Conservation (phyloP, 306 rosid species). For the Adenanthera pavonina region DNA sequence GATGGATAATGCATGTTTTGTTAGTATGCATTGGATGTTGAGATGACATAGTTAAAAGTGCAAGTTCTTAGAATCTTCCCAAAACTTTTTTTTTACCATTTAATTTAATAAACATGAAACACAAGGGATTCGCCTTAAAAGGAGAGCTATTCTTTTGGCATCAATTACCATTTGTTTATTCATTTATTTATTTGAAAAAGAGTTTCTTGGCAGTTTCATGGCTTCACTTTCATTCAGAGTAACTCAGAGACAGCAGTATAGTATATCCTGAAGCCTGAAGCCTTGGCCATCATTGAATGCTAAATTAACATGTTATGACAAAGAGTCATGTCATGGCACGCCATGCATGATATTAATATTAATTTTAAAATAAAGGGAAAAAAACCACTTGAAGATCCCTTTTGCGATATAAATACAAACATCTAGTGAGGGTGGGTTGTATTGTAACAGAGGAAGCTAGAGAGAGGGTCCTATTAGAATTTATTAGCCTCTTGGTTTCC, state of each 20-base stretch:
- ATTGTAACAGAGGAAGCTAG: conserved; percentile 24
- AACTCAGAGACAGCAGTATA: conserved; percentile 38
- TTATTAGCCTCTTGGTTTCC: conserved; percentile 34
- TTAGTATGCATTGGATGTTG: conserved; percentile 42
- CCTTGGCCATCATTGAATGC: conserved; percentile 43
- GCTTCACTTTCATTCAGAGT: conserved; percentile 40
- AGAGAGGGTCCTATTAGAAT: conserved; percentile 42
- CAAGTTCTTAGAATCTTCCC: conserved; percentile 63
- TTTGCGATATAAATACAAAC: conserved; percentile 50
- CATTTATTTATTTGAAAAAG: background rate
- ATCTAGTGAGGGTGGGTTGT: conserved; percentile 36
- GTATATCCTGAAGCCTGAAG: conserved; percentile 18
- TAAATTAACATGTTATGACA: conserved; percentile 56
- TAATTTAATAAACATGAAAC: conserved; percentile 41
- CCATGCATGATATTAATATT: conserved; percentile 39
- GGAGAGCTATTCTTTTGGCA: conserved; percentile 13
- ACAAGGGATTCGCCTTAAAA: conserved; percentile 35
- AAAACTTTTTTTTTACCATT: conserved; percentile 36
- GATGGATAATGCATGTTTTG: conserved; percentile 23
- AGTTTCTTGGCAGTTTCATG: conserved; percentile 57
- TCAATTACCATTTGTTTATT: conserved; percentile 15
- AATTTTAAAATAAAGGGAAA: background rate
- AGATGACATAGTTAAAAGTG: conserved; percentile 38
- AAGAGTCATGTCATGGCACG: conserved; percentile 50
- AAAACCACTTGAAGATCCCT: conserved; percentile 5